Conservation (phyloP, 1,284 basidiomycete species). For the Peniophora sp. region DNA sequence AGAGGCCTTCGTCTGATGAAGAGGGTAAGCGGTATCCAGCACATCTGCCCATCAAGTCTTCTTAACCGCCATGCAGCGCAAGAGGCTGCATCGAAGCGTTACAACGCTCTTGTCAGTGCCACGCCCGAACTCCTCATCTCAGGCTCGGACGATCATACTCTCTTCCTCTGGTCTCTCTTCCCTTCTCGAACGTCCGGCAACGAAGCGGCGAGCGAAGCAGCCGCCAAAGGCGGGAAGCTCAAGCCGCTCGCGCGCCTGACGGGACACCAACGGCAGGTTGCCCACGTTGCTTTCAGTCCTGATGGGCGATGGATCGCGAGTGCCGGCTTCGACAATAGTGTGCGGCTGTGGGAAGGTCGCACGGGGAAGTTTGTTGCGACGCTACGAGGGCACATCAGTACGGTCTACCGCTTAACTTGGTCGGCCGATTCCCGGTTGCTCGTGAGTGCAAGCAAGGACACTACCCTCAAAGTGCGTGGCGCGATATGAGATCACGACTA, state of each 20-base stretch:
- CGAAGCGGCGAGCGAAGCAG: constrained; percentile 23
- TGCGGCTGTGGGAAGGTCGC: constrained; percentile 90
- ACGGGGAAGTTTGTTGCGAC: constrained; percentile 93
- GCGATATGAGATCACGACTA: background rate
- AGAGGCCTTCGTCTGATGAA: constrained; percentile 66
- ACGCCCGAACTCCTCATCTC: constrained; percentile 85
- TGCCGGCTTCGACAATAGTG: constrained; percentile 87
- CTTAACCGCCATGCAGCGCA: constrained; percentile 43
- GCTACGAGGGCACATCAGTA: constrained; percentile 87
- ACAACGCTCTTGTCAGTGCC: constrained; percentile 58
- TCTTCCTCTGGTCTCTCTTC: constrained; percentile 87
- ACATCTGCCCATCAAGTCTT: background rate
- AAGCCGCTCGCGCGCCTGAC: constrained; percentile 87
- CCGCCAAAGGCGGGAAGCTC: constrained; percentile 43
- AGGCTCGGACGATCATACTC: constrained; percentile 91
- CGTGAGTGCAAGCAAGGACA: constrained; percentile 92
- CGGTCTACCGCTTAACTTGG: constrained; percentile 94
- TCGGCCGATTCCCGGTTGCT: constrained; percentile 89
- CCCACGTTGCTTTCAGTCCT: constrained; percentile 93
- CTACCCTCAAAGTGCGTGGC: constrained; percentile 78
- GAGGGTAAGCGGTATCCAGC: constrained; percentile 45
- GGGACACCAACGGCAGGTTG: constrained; percentile 93
- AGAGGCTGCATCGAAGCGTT: constrained; percentile 65
- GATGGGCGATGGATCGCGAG: constrained; percentile 90
- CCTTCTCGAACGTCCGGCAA: constrained; percentile 31